Evolutionary conservation across 306 rosid species (phyloP), one percentile per base, ranked within the genome.

Genomic region (Prunus davidiana): DNA sequence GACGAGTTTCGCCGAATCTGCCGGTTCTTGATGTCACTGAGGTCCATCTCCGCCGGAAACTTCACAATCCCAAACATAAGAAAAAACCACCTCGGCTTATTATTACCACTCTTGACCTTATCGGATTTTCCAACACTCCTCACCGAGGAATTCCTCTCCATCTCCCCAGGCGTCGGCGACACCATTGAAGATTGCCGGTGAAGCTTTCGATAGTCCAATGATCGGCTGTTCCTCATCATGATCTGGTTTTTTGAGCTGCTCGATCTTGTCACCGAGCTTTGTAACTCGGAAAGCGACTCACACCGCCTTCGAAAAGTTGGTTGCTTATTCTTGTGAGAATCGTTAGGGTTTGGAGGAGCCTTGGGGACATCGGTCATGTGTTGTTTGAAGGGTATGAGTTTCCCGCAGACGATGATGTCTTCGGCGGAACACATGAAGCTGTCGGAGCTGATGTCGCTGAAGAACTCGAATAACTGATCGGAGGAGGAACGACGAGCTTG

Each of bases 21-120:
- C 51, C 97, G 74, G 72, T 79, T 89, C 79, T 87, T 93, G 12
- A 93, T 93, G 63, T 90, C 94, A 43, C 72, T 82, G 55, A 93
- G 97, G 16, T 89, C 94, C 94, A 93, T 89, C 86, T 90, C 97
- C 47, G 86, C 56, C 46, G 91, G 96, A 6, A 84, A 76, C 85
- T 84, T 90, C 79, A 84, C 87, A 46, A 87, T 85, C 76, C 97
- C 96, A 56, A 93, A 88, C 89, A 88, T 77, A 41, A 90, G 57
- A n/a, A 88, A 81, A 61, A 82, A 87, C 97, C 97, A 92, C 3
- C 86, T 87, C 13, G 97, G 93, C 69, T 79, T 81, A 30, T 30
- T 34, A 16, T 24, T 20, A n/a, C 18, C 9, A 28, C 13, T 54
- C 3, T 49, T 51, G 16, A 67, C 38, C 57, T 45, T 22, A 24